phyloP scores from a whole-genome alignment of 2,329 filamentous ascomycete genomes.

The Beauveria bassiana region DNA sequence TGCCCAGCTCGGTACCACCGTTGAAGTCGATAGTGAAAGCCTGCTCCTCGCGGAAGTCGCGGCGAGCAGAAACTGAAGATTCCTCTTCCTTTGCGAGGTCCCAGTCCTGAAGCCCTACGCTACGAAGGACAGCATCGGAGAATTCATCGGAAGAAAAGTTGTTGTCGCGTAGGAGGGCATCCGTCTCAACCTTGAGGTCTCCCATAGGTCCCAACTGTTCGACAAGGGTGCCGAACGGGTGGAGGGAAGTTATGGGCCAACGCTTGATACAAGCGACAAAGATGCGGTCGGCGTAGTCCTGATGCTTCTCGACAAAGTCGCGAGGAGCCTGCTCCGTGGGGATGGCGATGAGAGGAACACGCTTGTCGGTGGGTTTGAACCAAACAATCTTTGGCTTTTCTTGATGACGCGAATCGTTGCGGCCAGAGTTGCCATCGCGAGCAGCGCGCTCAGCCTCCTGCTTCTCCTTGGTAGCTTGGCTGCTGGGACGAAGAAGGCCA shows the following conservation, averaged over 20 bases:
- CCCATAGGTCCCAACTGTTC: conserved; percentile 97
- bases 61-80: conserved; percentile 61
- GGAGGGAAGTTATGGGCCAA: conserved; percentile 98
- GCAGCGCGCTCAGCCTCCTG: conserved; percentile 94
- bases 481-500: conserved; percentile 87
- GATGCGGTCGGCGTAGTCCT: conserved; percentile 94
- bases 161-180: conserved; percentile 94
- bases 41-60: conserved; percentile 83
- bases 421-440: conserved; percentile 66
- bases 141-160: conserved; percentile 98
- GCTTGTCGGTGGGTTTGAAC: conserved; percentile 99
- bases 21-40: conserved; percentile 91
- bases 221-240: conserved; percentile 94
- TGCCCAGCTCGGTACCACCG: conserved; percentile 79
- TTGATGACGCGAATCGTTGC: conserved; percentile 71
- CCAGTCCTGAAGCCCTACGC: conserved; percentile 89
- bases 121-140: conserved; percentile 90
- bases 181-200: conserved; percentile 93
- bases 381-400: conserved; percentile 99
- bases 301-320: conserved; percentile 97
- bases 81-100: conserved; percentile 78
- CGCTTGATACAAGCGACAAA: conserved; percentile 99
- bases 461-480: conserved; percentile 98
- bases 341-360: conserved; percentile 94
- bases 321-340: conserved; percentile 95